These are phyloP conservation scores for Salix arbutifolia DNA, from an alignment of 345 rosid genomes.

Conservation along the genomic window DNA sequence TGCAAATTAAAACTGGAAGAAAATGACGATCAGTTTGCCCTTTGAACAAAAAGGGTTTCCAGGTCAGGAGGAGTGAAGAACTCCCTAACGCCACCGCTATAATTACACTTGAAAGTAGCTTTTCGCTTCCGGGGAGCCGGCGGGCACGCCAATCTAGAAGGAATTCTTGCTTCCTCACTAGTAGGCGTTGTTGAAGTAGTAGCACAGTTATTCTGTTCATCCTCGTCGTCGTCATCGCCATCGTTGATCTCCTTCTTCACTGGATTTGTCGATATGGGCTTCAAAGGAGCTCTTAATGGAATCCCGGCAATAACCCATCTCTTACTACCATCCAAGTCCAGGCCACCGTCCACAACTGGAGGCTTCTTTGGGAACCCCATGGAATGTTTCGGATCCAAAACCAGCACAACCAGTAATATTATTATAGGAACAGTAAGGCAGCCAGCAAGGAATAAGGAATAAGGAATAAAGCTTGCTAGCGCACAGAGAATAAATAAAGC, in stretches of 20 bases:
- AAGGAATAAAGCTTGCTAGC: slow-evolving; percentile 34
- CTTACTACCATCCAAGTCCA: slow-evolving; percentile 40
- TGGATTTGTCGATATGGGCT: slow-evolving; percentile 43
- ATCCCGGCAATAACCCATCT: slow-evolving; percentile 57
- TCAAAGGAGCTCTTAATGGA: slow-evolving; percentile 54
- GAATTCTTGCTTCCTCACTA: slow-evolving; percentile 29
- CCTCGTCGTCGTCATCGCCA: not conserved
- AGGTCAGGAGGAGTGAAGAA: slow-evolving; percentile 47
- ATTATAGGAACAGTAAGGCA: not conserved
- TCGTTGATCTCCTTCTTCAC: slow-evolving; percentile 20
- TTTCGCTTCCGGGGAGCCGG: slow-evolving; percentile 46
- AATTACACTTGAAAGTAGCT: slow-evolving; percentile 26
- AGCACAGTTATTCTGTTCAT: slow-evolving; percentile 9
- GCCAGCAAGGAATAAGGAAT: slow-evolving; percentile 20
- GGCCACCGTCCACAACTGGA: slow-evolving; percentile 48
- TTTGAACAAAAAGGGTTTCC: slow-evolving; percentile 38
- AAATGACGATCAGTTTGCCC: slow-evolving; percentile 13
- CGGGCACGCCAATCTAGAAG: slow-evolving; percentile 29
- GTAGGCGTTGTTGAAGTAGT: slow-evolving; percentile 44
- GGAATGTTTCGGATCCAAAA: slow-evolving; percentile 23
- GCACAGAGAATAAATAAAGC: slow-evolving; percentile 21
- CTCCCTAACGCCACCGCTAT: slow-evolving; percentile 26
- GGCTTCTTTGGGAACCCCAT: slow-evolving; percentile 59
- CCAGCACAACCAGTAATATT: not conserved
- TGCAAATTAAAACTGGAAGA: not conserved